phyloP scores from a whole-genome alignment of 176 grass and related monocot genomes.

The Carex littledalei region DNA sequence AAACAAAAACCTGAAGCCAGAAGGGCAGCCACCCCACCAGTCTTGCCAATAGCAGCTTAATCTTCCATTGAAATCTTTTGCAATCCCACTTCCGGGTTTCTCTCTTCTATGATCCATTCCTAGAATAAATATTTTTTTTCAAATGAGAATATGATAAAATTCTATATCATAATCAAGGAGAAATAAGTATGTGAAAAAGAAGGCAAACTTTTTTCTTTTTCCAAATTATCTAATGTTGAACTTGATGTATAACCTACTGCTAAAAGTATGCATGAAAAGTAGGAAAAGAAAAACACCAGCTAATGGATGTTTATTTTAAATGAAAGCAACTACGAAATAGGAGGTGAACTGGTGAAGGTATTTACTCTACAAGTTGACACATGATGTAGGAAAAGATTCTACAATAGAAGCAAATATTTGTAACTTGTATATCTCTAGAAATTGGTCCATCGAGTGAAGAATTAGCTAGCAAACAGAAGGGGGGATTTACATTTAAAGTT shows the following conservation, averaged over 20 bases:
- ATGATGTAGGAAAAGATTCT: too few relatives aligned
- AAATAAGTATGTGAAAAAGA: neutral
- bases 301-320: too few relatives aligned
- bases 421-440: too few relatives aligned
- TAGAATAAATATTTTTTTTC: neutral
- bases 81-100: conserved; percentile 50
- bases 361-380: too few relatives aligned
- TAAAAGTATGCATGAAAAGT: neutral
- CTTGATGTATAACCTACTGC: neutral
- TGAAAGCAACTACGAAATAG: too few relatives aligned
- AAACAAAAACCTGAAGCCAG: conserved; percentile 46
- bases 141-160: too few relatives aligned
- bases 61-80: conserved; percentile 54
- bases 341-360: too few relatives aligned
- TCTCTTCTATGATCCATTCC: conserved; percentile 40
- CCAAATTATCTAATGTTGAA: neutral
- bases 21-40: conserved; percentile 40
- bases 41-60: conserved; percentile 63
- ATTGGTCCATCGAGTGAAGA: too few relatives aligned
- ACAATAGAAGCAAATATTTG: too few relatives aligned
- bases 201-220: neutral
- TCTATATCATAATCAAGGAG: neutral
- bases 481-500: too few relatives aligned
- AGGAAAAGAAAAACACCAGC: too few relatives aligned
- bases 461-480: too few relatives aligned